These are phyloP conservation scores for Physcomitrium patens DNA, from an alignment of 225 moss, liverwort and hornwort genomes.

Conservation along the genomic window DNA sequence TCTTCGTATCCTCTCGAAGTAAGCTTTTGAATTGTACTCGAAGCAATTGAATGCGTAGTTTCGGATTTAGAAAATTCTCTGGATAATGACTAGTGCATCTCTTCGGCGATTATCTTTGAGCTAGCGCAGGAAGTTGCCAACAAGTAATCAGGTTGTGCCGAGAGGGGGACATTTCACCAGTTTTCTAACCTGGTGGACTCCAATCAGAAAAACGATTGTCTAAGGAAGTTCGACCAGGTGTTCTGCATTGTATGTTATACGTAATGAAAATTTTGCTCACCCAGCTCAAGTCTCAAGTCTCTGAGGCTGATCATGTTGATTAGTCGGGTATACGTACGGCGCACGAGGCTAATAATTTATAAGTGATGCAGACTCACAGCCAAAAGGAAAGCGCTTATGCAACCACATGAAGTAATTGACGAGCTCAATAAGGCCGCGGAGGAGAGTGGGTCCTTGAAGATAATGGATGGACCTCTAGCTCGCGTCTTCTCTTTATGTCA, in stretches of 20 bases:
- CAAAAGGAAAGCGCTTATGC: slow-evolving; percentile 58
- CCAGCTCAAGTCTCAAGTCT: not conserved
- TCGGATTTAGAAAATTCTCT: not conserved
- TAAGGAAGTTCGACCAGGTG: not conserved
- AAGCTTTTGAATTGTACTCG: slow-evolving; percentile 1
- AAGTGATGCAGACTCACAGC: slow-evolving; percentile 49
- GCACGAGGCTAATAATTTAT: not conserved
- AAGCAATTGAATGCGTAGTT: not conserved
- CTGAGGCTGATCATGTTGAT: not conserved
- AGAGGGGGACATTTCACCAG: not conserved
- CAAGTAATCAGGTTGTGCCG: not conserved
- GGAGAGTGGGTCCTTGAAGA: slow-evolving; percentile 32
- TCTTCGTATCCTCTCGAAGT: slow-evolving; percentile 67
- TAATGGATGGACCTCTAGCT: slow-evolving; percentile 61
- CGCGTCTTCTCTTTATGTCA: slow-evolving; percentile 50
- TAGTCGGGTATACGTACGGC: not conserved
- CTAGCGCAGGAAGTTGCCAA: not conserved
- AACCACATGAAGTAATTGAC: slow-evolving; percentile 69
- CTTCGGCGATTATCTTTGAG: not conserved
- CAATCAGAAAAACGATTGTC: not conserved
- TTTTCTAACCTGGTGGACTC: not conserved
- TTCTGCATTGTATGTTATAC: not conserved
- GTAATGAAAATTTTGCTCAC: not conserved
- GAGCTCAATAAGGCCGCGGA: slow-evolving; percentile 44
- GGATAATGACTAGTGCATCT: not conserved